These are phyloP conservation scores for Cyclocybe cylindracea DNA, from an alignment of 768 basidiomycete species.

Conservation along the genomic window DNA sequence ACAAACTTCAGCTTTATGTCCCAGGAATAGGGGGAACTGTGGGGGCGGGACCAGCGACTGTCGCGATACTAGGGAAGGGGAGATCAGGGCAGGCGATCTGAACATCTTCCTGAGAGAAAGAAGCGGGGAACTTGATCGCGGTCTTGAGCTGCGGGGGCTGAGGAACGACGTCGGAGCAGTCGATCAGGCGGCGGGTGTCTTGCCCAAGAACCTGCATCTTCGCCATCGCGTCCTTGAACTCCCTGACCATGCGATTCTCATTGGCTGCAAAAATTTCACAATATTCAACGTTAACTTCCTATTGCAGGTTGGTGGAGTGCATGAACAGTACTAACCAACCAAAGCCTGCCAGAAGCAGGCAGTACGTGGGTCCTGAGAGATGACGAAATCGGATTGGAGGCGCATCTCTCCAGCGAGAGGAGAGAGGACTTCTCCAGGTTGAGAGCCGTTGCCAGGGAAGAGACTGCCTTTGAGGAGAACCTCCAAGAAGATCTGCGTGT, in stretches of 20 bases:
- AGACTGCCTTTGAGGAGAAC: conserved; percentile 26
- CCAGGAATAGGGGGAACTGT: conserved; percentile 16
- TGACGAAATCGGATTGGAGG: conserved; percentile 21
- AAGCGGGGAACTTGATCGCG: conserved; percentile 21
- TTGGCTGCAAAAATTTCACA: conserved; percentile 13
- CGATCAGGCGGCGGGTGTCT: conserved; percentile 26
- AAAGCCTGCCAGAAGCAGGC: conserved; percentile 25
- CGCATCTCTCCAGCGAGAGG: conserved; percentile 24
- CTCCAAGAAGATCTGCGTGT: conserved; percentile 40
- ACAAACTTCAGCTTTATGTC: neutral
- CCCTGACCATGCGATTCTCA: conserved; percentile 21
- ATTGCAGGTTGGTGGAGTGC: neutral
- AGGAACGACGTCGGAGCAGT: conserved; percentile 36
- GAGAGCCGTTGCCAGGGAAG: conserved; percentile 19
- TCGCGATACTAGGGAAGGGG: conserved; percentile 19
- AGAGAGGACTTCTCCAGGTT: conserved; percentile 22
- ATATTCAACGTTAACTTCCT: neutral
- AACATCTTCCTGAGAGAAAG: neutral
- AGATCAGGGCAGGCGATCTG: conserved; percentile 9
- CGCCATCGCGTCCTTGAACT: conserved; percentile 33
- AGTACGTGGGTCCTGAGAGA: conserved; percentile 23
- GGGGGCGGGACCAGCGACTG: conserved; percentile 20
- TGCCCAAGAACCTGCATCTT: conserved; percentile 36
- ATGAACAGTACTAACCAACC: conserved; percentile 11
- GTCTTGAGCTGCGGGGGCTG: conserved; percentile 16